phyloP scores from a whole-genome alignment of 2,329 filamentous ascomycete species.

The Verticillium klebahnii region DNA sequence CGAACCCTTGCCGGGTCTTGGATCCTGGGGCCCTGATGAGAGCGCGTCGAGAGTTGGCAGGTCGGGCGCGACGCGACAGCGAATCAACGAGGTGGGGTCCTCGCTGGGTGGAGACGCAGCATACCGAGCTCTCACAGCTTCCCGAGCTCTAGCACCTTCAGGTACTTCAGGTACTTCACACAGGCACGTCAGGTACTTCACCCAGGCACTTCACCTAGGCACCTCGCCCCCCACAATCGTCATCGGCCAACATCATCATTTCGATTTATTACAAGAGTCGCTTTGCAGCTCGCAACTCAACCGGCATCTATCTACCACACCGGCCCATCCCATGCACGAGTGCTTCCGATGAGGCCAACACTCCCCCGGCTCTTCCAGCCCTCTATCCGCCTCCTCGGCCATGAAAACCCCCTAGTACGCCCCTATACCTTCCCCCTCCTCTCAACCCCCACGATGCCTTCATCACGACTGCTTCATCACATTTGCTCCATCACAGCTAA shows the following conservation, averaged over 20 bases:
- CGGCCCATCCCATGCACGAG: too few species aligned
- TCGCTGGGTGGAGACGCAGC: neutral
- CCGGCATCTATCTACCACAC: too few species aligned
- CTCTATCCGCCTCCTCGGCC: constrained; percentile 34
- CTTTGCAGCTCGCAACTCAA: too few species aligned
- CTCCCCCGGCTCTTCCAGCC: constrained; percentile 29
- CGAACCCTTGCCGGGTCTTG: too few species aligned
- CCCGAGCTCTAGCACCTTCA: too few species aligned
- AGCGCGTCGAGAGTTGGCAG: neutral
- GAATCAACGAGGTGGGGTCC: neutral
- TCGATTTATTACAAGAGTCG: too few species aligned
- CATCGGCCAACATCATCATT: too few species aligned
- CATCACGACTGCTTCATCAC: too few species aligned
- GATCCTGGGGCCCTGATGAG: neutral
- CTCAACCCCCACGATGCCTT: neutral
- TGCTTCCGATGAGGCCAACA: constrained; percentile 30
- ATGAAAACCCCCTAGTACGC: constrained; percentile 84
- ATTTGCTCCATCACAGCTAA: neutral
- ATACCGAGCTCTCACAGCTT: neutral
- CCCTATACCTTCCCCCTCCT: neutral
- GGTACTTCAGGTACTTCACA: too few species aligned
- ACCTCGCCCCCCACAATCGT: too few species aligned
- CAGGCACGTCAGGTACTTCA: too few species aligned
- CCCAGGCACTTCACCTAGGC: too few species aligned
- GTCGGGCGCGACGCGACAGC: neutral